phyloP scores from a whole-genome alignment of 257 asterid genomes.

The Jacaranda mimosifolia region DNA sequence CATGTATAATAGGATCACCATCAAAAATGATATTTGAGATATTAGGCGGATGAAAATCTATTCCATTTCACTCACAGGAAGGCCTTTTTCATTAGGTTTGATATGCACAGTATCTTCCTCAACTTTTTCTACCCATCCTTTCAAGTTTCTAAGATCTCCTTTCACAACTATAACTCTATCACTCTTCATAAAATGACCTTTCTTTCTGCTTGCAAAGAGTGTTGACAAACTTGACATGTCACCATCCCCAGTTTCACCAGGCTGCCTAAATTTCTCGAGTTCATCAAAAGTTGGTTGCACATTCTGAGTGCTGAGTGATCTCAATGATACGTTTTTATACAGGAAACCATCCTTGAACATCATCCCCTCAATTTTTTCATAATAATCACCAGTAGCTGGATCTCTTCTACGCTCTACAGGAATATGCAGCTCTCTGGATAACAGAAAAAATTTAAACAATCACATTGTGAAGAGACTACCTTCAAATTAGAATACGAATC shows the following conservation, averaged over 20 bases:
- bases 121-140: constrained; percentile 93
- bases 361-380: constrained; percentile 89
- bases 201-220: constrained; percentile 88
- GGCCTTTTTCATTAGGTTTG: constrained; percentile 81
- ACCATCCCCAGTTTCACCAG: constrained; percentile 83
- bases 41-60: constrained; percentile 8
- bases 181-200: constrained; percentile 96
- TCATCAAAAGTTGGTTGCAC: constrained; percentile 95
- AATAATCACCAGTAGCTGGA: constrained; percentile 82
- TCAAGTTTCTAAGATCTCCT: constrained; percentile 90
- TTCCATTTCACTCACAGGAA: constrained; percentile 58
- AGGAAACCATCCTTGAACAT: constrained; percentile 95
- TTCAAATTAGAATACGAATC: background rate
- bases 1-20: constrained; percentile 13
- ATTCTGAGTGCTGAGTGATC: constrained; percentile 81
- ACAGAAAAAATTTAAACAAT: constrained; percentile 9
- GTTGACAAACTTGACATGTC: constrained; percentile 85
- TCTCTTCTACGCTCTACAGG: constrained; percentile 88
- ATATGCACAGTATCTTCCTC: constrained; percentile 97
- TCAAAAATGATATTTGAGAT: background rate
- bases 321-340: constrained; percentile 86
- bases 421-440: constrained; percentile 80
- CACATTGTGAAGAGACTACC: background rate
- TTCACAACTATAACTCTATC: constrained; percentile 90
- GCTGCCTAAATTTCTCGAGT: constrained; percentile 91